Percentiles rank a stretch among this genome's conserved stretches.
These are phyloP conservation scores for Nitzschia sp. DNA, from an alignment of 108 stramenopile species.

Conservation along the genomic window DNA sequence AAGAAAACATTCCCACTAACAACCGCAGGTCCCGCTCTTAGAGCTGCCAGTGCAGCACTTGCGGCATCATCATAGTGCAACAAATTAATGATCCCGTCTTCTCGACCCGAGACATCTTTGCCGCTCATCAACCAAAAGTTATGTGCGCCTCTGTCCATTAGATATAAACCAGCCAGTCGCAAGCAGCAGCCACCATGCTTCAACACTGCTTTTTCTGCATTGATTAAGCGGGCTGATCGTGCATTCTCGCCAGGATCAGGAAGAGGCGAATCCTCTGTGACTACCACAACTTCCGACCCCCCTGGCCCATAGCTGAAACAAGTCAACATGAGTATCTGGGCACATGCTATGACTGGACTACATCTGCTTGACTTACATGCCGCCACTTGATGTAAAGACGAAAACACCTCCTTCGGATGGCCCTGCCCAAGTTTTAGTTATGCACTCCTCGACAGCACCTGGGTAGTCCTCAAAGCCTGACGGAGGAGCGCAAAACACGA, in stretches of 20 bases:
- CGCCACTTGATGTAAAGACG: conserved; percentile 85
- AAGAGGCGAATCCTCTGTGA: conserved; percentile 59
- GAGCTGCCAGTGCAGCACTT: conserved; percentile 61
- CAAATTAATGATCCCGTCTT: conserved; percentile 84
- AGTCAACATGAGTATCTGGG: background rate
- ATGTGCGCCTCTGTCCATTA: conserved; percentile 81
- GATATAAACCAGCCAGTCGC: conserved; percentile 81
- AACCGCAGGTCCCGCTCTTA: conserved; percentile 39
- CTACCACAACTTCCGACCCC: conserved; percentile 41
- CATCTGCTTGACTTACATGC: conserved; percentile 72
- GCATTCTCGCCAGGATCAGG: conserved; percentile 43
- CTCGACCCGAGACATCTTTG: conserved; percentile 62
- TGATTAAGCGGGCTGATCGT: conserved; percentile 57
- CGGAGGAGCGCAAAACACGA: conserved; percentile 91
- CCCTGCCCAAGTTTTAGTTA: conserved; percentile 55
- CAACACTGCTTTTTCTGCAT: conserved; percentile 64
- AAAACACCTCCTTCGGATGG: conserved; percentile 60
- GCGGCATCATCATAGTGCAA: conserved; percentile 93
- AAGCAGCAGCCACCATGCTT: conserved; percentile 61
- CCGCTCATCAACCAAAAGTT: conserved; percentile 79
- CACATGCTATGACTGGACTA: no score
- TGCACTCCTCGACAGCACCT: conserved; percentile 52
- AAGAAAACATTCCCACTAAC: conserved; percentile 62
- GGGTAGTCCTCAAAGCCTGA: conserved; percentile 88
- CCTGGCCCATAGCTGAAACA: conserved; percentile 27